These are phyloP conservation scores for Phialophora tarda DNA, from an alignment of 2,329 filamentous ascomycete genomes.

Conservation along the genomic window DNA sequence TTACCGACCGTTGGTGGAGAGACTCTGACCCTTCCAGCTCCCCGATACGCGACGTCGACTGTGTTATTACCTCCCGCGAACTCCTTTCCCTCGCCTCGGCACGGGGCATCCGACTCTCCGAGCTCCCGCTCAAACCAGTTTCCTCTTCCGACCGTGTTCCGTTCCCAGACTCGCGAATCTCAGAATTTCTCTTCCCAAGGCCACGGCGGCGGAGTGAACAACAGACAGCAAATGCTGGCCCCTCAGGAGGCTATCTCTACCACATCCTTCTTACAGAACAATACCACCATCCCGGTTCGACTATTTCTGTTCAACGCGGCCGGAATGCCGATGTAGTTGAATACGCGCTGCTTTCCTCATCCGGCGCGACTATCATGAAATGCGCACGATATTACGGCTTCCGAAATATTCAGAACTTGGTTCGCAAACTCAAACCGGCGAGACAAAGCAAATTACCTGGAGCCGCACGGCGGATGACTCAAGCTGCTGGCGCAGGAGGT, in stretches of 20 bases:
- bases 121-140: slow-evolving; percentile 66
- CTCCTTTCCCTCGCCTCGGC: slow-evolving; percentile 86
- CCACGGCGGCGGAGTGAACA: slow-evolving; percentile 40
- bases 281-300: slow-evolving; percentile 71
- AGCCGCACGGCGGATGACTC: slow-evolving; percentile 59
- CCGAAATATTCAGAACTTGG: slow-evolving; percentile 96
- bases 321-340: slow-evolving; percentile 92
- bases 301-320: slow-evolving; percentile 73
- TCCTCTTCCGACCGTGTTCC: slow-evolving; percentile 53
- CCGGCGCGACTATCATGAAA: slow-evolving; percentile 69
- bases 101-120: slow-evolving; percentile 76
- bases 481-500: slow-evolving; percentile 42
- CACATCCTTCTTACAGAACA: slow-evolving; percentile 80
- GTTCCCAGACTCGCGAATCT: slow-evolving; percentile 75
- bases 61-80: slow-evolving; percentile 96
- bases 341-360: slow-evolving; percentile 68
- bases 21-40: slow-evolving; percentile 45
- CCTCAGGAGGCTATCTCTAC: slow-evolving; percentile 86
- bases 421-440: slow-evolving; percentile 85
- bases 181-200: slow-evolving; percentile 75
- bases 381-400: slow-evolving; percentile 96
- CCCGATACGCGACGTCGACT: slow-evolving; percentile 85
- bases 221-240: slow-evolving; percentile 64
- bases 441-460: slow-evolving; percentile 80
- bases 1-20: slow-evolving; percentile 81